Base-by-base conservation (phyloP, 1,284 basidiomycete species). In the Malassezia obtusa region DNA sequence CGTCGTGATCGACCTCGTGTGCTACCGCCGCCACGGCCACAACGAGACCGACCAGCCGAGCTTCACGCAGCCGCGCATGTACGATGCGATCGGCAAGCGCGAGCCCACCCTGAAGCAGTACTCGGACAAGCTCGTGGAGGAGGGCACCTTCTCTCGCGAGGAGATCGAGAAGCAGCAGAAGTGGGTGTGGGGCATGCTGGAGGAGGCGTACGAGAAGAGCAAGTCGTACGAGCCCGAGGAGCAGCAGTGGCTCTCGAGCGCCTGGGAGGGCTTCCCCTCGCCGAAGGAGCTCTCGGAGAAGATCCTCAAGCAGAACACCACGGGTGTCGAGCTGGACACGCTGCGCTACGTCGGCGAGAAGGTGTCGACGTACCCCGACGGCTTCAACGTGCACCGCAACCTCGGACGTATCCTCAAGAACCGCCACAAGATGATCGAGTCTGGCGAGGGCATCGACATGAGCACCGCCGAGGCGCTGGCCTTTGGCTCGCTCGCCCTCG, bases 51-150 rank as follows among this genome's bases (percentile, higher is more conserved):
- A 99, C 75, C 94, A 99, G 77, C 94, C 94, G 19, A 86, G 83
- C 75, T 99, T 99, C 80, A 98, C 94, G 19, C 94, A 99, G 76
- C 94, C 94, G 11, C 82, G 88, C 60, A 98, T 99, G 92, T 99
- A 99, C 80, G 82, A 90, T 76, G 89, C 89, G 17, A 95, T 99
- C 75, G 84, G 84, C 77, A 87, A 89, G 72, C 90, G 98, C 77
- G 87, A 87, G 4, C 89, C 91, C 1, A 84, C 91, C 9, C 80
- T 98, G 52, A 85, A 86, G 15, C 83, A 89, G 76, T 99, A 99
- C 79, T 82, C 86, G 62, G 86, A 91, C 72, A 85, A 86, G 77
- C 79, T 99, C 49, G 82, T 90, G 70, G 84, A 85, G 57, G 89
- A 95, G 59, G 86, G 86, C 40, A 89, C 89, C 10, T 98, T 99